These are phyloP conservation scores for Cryptococcus sp. DNA, from an alignment of 1,284 basidiomycete species.

Conservation along the genomic window DNA sequence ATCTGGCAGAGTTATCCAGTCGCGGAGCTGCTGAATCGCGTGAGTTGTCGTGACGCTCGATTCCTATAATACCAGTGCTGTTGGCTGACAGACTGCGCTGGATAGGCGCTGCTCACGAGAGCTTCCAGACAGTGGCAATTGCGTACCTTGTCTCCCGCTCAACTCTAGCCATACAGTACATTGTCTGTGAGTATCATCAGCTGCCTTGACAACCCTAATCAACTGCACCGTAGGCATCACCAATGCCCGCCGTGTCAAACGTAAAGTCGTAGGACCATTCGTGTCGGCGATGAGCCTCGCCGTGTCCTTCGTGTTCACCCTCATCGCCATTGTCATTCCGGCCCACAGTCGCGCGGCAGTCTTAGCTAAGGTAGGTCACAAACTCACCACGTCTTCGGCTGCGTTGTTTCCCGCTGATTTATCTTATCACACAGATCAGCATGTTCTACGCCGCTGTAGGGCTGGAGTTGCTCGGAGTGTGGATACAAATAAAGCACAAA, in stretches of 20 bases:
- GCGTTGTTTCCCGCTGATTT: background rate
- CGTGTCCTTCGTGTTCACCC: slow-evolving; percentile 20
- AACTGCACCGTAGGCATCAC: slow-evolving; percentile 2
- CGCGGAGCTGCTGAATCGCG: slow-evolving; percentile 2
- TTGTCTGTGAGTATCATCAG: slow-evolving; percentile 18
- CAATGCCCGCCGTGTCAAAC: slow-evolving; percentile 7
- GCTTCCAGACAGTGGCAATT: slow-evolving; percentile 30
- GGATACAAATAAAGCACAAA: background rate
- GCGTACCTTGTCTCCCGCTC: slow-evolving; percentile 22
- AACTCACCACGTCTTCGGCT: background rate
- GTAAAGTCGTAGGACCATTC: slow-evolving; percentile 3
- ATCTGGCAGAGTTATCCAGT: slow-evolving; percentile 5
- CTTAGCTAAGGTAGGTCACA: slow-evolving; percentile 24
- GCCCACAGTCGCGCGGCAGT: slow-evolving; percentile 7
- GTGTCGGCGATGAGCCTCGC: slow-evolving; percentile 7
- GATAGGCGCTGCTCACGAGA: slow-evolving; percentile 17
- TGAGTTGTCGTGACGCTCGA: background rate
- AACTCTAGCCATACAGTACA: slow-evolving; percentile 29
- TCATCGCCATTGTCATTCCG: slow-evolving; percentile 21
- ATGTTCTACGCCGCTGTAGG: slow-evolving; percentile 32
- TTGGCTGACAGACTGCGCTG: no score
- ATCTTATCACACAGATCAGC: slow-evolving; percentile 16
- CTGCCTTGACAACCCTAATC: no score
- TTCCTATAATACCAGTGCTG: no score
- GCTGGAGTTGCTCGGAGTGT: slow-evolving; percentile 21